Evolutionary conservation across 495 filamentous ascomycete genomes (phyloP).

Genomic region (Aspergillus coremiiformis): DNA sequence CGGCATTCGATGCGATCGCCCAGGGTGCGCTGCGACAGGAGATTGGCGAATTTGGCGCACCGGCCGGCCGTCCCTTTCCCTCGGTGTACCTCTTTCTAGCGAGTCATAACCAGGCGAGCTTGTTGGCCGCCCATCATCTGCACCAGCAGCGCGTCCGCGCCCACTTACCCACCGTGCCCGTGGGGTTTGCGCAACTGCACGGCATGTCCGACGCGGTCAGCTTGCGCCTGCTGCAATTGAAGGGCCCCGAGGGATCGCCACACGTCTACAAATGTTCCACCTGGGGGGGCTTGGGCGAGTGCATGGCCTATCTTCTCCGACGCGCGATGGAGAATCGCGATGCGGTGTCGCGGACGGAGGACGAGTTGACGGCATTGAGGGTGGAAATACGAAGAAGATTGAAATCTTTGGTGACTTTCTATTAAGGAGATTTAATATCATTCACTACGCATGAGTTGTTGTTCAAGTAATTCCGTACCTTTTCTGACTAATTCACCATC

Average conservation of each 20-base stretch:
- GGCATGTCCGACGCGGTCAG: slow-evolving; percentile 92
- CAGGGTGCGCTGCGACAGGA: slow-evolving; percentile 32
- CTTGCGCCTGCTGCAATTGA: slow-evolving; percentile 57
- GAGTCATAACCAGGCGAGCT: slow-evolving; percentile 33
- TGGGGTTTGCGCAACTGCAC: slow-evolving; percentile 58
- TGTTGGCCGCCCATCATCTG: slow-evolving; percentile 26
- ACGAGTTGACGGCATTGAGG: slow-evolving; percentile 61
- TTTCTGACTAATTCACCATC: not conserved
- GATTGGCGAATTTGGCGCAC: slow-evolving; percentile 43
- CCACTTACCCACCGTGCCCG: slow-evolving; percentile 27
- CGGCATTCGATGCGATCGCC: slow-evolving; percentile 49
- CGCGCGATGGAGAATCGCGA: slow-evolving; percentile 84
- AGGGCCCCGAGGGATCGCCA: slow-evolving; percentile 35
- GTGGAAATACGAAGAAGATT: slow-evolving; percentile 56
- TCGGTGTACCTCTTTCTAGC: slow-evolving; percentile 37
- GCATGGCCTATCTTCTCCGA: slow-evolving; percentile 80
- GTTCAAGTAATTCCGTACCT: too few relatives aligned
- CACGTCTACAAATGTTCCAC: slow-evolving; percentile 77
- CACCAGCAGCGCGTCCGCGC: slow-evolving; percentile 24
- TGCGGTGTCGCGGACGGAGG: slow-evolving; percentile 65
- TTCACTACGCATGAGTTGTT: too few relatives aligned
- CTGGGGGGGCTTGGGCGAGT: slow-evolving; percentile 80
- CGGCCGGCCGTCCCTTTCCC: slow-evolving; percentile 16
- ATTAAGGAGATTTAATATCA: not conserved
- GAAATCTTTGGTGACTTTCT: slow-evolving; percentile 8